Percentiles rank a stretch among this genome's conserved stretches.
These are phyloP conservation scores for Cryptococcus sp. DNA, from an alignment of 1,284 basidiomycete species.

Conservation along the genomic window DNA sequence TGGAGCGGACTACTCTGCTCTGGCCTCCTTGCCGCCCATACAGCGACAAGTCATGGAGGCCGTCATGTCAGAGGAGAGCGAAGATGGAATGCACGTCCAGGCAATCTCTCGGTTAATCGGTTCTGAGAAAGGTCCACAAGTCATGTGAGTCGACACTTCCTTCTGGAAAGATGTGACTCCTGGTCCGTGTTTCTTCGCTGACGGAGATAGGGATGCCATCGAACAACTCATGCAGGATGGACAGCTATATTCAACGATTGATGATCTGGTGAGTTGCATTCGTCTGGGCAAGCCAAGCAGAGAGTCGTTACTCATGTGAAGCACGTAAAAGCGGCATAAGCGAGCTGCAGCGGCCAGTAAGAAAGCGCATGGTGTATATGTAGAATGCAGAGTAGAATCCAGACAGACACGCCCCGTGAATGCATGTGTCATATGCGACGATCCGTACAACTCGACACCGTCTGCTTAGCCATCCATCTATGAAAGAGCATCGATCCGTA, in stretches of 20 bases:
- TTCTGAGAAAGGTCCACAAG: conserved; percentile 22
- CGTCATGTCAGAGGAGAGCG: conserved; percentile 48
- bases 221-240: conserved; percentile 65
- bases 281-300: background rate
- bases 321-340: conserved; percentile 29
- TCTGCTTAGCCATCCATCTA: no score
- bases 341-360: no score
- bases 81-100: conserved; percentile 60
- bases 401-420: no score
- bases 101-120: conserved; percentile 50
- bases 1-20: conserved; percentile 29
- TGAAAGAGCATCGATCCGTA: no score
- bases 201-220: conserved; percentile 54
- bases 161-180: background rate
- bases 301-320: conserved; percentile 6
- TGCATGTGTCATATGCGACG: no score
- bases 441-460: no score
- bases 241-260: conserved; percentile 60
- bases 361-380: no score
- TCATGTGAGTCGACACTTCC: conserved; percentile 46
- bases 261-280: conserved; percentile 51
- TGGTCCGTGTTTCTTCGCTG: no score
- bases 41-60: conserved; percentile 62
- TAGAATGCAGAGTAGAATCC: no score
- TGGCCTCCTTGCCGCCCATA: conserved; percentile 56